Evolutionary conservation across 169 alveolate species (phyloP).

Genomic region (Perkinsus chesapeaki): DNA sequence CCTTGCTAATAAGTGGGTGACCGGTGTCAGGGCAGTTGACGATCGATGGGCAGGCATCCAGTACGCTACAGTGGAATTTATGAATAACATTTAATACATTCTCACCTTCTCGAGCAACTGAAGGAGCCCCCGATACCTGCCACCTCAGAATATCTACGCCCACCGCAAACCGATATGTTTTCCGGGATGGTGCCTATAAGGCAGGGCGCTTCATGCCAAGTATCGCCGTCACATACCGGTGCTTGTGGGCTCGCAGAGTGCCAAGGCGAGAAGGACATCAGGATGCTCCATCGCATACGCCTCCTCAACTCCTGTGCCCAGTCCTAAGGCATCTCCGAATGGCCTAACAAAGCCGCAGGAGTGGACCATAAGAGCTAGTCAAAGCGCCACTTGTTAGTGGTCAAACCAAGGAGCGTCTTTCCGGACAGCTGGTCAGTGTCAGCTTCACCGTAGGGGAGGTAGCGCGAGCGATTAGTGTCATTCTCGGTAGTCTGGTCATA

Average conservation of each 20-base stretch:
- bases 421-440: not conserved
- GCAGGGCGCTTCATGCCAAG: not conserved
- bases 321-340: not conserved
- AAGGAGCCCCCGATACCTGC: not conserved
- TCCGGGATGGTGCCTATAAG: not conserved
- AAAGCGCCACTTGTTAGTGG: not conserved
- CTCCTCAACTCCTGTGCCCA: not conserved
- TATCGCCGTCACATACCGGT: not conserved
- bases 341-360: not conserved
- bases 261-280: not conserved
- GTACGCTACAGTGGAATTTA: not conserved
- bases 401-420: not conserved
- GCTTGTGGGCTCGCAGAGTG: not conserved
- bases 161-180: not conserved
- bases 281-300: not conserved
- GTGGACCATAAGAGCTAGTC: not conserved
- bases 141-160: not conserved
- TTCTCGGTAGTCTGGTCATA: not conserved
- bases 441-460: not conserved
- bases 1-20: not conserved
- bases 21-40: not conserved
- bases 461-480: not conserved
- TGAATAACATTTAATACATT: not conserved
- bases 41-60: not conserved
- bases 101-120: not conserved